Base-by-base conservation (phyloP, 1,284 basidiomycete species). In the Tremellales sp. region DNA sequence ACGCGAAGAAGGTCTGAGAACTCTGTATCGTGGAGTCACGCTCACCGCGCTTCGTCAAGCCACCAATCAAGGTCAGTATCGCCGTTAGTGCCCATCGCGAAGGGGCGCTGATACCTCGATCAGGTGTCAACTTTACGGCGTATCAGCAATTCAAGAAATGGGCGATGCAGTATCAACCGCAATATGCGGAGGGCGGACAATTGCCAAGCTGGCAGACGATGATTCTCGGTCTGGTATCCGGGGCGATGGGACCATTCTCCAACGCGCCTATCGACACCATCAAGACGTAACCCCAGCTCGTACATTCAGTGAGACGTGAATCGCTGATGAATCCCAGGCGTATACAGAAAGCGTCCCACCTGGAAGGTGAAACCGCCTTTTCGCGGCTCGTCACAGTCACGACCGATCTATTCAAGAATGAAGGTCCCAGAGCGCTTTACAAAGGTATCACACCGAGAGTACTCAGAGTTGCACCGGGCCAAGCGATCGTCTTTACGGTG, bases 241-340 rank as follows among this genome's bases (percentile, higher is more conserved):
- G 96, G 52, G 96, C 94, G 4, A 92, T 96, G 83, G 93, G 93
- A 27, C 93, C 93, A 12, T 89, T 97, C 75, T 93, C 91, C 24
- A 97, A 97, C 56, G 93, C 93, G 4, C 93, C 93, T 0, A 93
- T 97, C 56, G 93, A 97, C 76, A 97, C 93, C 2, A 97, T 97
- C 72, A 97, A 97, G 76, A 97, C 92, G 61, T 75, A 66, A 60
- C 27, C n/a, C n/a, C n/a, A n/a, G n/a, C n/a, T n/a, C n/a, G n/a
- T n/a, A n/a, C n/a, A n/a, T 19, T 13, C 36, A 39, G 8, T 19
- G 36, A 8, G 36, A 39, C 48, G 83, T 78, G 13, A 24, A 19
- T 25, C 17, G 35, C 26, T 46, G 42, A 47, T 39, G 4, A 45
- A 33, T 43, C n/a, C 6, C 41, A 72, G 68, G 11, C 72, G 75